A percentile compares a stretch with the other conserved stretches of the same genome.
Evolutionary conservation across 495 filamentous ascomycete genomes (phyloP).

Genomic region (Bacidia gigantensis): DNA sequence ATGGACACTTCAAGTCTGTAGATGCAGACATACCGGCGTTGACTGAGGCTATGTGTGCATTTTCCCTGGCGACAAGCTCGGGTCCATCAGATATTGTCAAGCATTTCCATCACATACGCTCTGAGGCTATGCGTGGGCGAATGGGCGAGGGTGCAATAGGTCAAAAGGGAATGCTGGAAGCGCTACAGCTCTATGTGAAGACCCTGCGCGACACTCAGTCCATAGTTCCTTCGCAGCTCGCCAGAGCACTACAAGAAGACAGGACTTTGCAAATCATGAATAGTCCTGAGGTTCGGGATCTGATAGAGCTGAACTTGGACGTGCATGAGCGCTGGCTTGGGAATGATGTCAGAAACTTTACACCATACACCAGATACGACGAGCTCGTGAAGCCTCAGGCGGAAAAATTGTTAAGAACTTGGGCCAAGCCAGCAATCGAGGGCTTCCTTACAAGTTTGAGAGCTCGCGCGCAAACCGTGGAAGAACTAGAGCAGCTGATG

Average conservation of each 20-base stretch:
- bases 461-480: constrained; percentile 37
- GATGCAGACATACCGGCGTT: constrained; percentile 39
- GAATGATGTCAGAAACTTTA: constrained; percentile 73
- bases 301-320: constrained; percentile 69
- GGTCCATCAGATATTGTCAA: constrained; percentile 66
- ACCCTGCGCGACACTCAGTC: constrained; percentile 66
- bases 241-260: constrained; percentile 52
- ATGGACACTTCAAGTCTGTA: constrained; percentile 46
- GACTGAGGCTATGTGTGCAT: constrained; percentile 63
- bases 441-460: constrained; percentile 46
- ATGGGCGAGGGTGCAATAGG: constrained; percentile 28
- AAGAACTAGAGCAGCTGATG: constrained; percentile 52
- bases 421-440: constrained; percentile 60
- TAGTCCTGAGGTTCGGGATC: constrained; percentile 45
- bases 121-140: constrained; percentile 48
- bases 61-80: constrained; percentile 68
- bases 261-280: constrained; percentile 57
- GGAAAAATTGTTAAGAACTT: constrained; percentile 49
- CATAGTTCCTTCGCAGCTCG: constrained; percentile 57
- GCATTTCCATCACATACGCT: constrained; percentile 66
- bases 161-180: constrained; percentile 39
- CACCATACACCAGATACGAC: constrained; percentile 77
- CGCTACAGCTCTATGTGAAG: constrained; percentile 57
- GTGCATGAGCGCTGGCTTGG: constrained; percentile 69
- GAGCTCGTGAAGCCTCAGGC: constrained; percentile 55